phyloP scores from a whole-genome alignment of 345 rosid genomes.

The Ailanthus altissimus region DNA sequence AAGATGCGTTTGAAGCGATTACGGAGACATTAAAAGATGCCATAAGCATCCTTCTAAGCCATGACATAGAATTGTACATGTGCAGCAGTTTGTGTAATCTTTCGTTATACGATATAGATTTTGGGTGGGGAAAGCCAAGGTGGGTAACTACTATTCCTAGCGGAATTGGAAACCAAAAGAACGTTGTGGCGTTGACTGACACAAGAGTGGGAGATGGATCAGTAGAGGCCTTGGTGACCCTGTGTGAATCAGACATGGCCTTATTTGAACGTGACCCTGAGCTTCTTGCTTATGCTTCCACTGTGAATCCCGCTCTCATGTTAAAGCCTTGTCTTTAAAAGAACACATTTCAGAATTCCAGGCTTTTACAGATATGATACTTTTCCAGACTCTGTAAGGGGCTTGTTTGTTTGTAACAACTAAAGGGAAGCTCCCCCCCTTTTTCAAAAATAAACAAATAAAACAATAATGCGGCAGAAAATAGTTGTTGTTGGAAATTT shows the following conservation, averaged over 20 bases:
- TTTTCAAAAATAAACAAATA: too few relatives aligned
- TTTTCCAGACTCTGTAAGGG: too few relatives aligned
- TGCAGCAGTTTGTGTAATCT: slow-evolving; percentile 27
- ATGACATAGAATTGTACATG: slow-evolving; percentile 22
- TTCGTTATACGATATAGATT: slow-evolving; percentile 33
- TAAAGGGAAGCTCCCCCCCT: too few relatives aligned
- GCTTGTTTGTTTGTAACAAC: too few relatives aligned
- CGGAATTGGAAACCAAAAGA: neutral
- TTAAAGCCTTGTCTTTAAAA: neutral
- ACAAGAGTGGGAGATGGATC: slow-evolving; percentile 37
- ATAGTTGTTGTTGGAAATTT: too few relatives aligned
- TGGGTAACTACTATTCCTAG: slow-evolving; percentile 37
- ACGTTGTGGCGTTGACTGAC: slow-evolving; percentile 33
- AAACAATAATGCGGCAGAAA: too few relatives aligned
- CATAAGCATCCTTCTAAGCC: neutral
- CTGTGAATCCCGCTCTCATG: slow-evolving; percentile 31
- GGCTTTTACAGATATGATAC: neutral
- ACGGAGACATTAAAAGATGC: slow-evolving; percentile 11
- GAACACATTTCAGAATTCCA: neutral
- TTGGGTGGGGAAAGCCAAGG: slow-evolving; percentile 46
- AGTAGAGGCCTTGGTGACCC: slow-evolving; percentile 50
- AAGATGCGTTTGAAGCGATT: neutral
- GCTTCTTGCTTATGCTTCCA: slow-evolving; percentile 36
- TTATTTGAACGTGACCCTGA: slow-evolving; percentile 43
- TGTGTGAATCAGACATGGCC: slow-evolving; percentile 41